Base-by-base conservation (phyloP, 1,284 basidiomycete species). In the Heterobasidion irregulare region DNA sequence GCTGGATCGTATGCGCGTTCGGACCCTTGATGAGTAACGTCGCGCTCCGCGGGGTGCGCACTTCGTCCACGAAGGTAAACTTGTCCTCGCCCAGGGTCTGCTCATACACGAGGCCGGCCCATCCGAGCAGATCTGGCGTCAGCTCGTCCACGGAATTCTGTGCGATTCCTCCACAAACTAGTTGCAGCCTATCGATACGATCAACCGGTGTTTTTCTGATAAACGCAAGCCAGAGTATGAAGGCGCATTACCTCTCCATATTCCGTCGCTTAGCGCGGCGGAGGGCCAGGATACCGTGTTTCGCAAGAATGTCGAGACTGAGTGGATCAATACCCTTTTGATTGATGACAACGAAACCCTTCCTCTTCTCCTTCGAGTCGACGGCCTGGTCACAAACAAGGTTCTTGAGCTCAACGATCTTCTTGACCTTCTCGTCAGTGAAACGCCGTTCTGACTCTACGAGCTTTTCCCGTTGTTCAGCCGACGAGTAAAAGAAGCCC, bases 291-390 rank as follows among this genome's bases (percentile, higher is more conserved):
- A 99, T 99, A 33, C 94, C 94, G 71, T 96, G 92, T 80, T 99
- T 99, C 51, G 93, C 95, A 36, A 99, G 77, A 52, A 99, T 88
- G 72, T 99, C 97, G 56, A 99, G 80, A 66, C 90, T 94, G 70
- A 99, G 84, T 8, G 97, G 97, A 71, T 99, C 97, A 62, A 99
- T 99, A 64, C 97, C 97, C 75, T 99, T 99, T 73, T 99, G 97
- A 71, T 99, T 99, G 75, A 99, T 89, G 58, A 99, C 75, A 55
- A 99, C 96, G 70, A 99, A 99, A 66, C 79, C 86, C 74, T 93
- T 96, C 59, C 74, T 76, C 68, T 88, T 88, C 69, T 89, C 87
- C 59, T 84, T 84, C 35, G 79, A 78, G 63, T 89, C 90, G 33
- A 96, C 81, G 15, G 85, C 84, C 69, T 92, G 88, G 70, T 98